A percentile compares a stretch with the other conserved stretches of the same genome.
phyloP scores from a whole-genome alignment of 2,329 filamentous ascomycete genomes.

The Scedosporium apiospermum region DNA sequence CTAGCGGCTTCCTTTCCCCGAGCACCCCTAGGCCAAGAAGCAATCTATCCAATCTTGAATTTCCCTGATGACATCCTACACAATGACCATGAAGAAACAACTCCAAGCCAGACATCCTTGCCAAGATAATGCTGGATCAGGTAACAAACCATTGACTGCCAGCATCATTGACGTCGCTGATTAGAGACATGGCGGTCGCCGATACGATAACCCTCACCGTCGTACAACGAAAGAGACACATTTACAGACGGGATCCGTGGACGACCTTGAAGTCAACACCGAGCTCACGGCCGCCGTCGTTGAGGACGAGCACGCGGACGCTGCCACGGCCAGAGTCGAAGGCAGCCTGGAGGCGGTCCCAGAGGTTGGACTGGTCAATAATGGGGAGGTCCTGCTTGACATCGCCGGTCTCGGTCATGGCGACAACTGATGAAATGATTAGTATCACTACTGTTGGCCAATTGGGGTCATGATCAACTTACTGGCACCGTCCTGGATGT shows the following conservation, averaged over 20 bases:
- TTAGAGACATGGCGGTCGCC: not conserved
- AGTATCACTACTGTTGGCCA: conserved; percentile 20
- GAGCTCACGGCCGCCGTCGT: conserved; percentile 85
- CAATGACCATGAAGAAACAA: not conserved
- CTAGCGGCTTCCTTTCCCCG: not conserved
- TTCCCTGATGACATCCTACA: conserved; percentile 3
- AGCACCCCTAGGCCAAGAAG: not conserved
- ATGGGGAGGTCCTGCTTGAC: conserved; percentile 94
- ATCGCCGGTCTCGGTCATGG: conserved; percentile 98
- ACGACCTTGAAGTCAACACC: conserved; percentile 99
- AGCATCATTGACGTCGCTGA: not conserved
- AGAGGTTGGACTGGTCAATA: conserved; percentile 89
- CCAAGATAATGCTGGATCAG: not conserved
- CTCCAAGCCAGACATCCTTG: not conserved
- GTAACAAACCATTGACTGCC: not conserved
- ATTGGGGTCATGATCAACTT: conserved; percentile 21
- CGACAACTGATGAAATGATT: conserved; percentile 48
- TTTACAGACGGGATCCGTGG: conserved; percentile 63
- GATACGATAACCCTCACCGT: not conserved
- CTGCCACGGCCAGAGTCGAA: conserved; percentile 90
- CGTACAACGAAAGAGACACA: not conserved
- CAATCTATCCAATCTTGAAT: conserved; percentile 2
- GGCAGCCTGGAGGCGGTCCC: conserved; percentile 66
- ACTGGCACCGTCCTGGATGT: conserved; percentile 70
- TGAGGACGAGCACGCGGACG: conserved; percentile 92